A percentile compares a stretch with the other conserved stretches of the same genome.
Evolutionary conservation across 2,329 filamentous ascomycete species (phyloP).

Genomic region (Pseudovirgaria hyperparasitica): DNA sequence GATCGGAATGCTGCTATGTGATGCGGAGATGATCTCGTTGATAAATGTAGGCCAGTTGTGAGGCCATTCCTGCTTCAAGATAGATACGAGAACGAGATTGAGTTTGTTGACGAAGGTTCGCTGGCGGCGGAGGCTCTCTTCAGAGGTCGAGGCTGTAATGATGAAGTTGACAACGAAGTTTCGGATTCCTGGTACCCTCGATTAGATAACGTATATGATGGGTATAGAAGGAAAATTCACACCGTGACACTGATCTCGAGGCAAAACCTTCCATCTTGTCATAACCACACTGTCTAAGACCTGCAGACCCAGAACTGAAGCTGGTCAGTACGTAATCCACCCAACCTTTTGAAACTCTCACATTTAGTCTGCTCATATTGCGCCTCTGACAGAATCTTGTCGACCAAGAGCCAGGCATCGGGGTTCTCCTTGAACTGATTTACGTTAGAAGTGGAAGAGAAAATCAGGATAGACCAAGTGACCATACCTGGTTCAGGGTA

Average conservation of each 20-base stretch:
- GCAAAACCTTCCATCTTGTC: conserved; percentile 97
- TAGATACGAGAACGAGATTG: conserved; percentile 91
- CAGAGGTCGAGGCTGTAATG: conserved; percentile 80
- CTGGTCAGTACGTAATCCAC: conserved; percentile 20
- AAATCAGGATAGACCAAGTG: conserved; percentile 5
- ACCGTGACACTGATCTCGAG: conserved; percentile 92
- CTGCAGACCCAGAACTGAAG: conserved; percentile 75
- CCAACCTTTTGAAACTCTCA: conserved; percentile 33
- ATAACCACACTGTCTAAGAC: conserved; percentile 97
- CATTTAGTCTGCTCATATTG: conserved; percentile 95
- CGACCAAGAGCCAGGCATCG: conserved; percentile 93
- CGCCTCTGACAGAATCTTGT: conserved; percentile 89
- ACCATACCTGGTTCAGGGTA: conserved; percentile 74
- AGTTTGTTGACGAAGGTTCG: conserved; percentile 94
- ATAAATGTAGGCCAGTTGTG: conserved; percentile 99
- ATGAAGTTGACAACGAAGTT: conserved; percentile 99
- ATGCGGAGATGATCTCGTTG: conserved; percentile 97
- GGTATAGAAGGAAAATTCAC: conserved; percentile 13
- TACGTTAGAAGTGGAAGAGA: conserved; percentile 9
- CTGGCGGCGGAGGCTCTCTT: conserved; percentile 74
- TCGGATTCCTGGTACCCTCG: conserved; percentile 59
- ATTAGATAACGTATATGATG: conserved; percentile 8
- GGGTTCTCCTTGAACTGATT: conserved; percentile 94
- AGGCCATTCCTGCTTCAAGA: conserved; percentile 98
- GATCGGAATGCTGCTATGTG: conserved; percentile 87